Evolutionary conservation across 2,329 filamentous ascomycete genomes (phyloP).

Genomic region (Claviceps sp.): DNA sequence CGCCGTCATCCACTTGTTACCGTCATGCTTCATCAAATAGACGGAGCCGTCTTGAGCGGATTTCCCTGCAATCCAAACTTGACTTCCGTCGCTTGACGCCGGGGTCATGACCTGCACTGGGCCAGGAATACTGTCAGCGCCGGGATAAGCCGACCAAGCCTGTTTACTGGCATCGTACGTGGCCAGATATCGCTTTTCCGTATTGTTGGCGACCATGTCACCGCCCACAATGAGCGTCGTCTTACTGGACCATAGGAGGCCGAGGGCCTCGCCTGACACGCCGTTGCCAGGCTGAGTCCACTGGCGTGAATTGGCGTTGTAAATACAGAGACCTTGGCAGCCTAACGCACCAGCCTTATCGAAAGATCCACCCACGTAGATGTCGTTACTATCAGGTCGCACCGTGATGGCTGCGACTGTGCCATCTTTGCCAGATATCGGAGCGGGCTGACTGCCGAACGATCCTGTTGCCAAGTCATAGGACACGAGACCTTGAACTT

Average conservation of each 20-base stretch:
- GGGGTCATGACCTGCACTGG: conserved; percentile 64
- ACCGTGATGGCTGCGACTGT: conserved; percentile 65
- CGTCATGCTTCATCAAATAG: conserved; percentile 75
- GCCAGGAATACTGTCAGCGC: conserved; percentile 57
- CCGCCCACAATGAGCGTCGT: conserved; percentile 66
- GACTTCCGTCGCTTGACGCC: conserved; percentile 55
- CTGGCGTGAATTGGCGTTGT: conserved; percentile 53
- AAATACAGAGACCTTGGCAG: conserved; percentile 73
- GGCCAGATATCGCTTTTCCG: conserved; percentile 49
- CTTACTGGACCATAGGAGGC: conserved; percentile 63
- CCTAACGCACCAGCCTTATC: conserved; percentile 67
- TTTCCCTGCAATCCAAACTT: conserved; percentile 74
- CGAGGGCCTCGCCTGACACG: conserved; percentile 55
- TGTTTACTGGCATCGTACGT: conserved; percentile 57
- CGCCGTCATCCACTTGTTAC: conserved; percentile 54
- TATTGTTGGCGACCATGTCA: conserved; percentile 55
- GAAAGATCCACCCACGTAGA: conserved; percentile 83
- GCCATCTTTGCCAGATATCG: conserved; percentile 54
- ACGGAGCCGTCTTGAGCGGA: conserved; percentile 47
- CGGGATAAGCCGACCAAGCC: conserved; percentile 51
- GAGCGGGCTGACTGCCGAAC: conserved; percentile 60
- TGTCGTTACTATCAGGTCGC: conserved; percentile 54
- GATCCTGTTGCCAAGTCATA: conserved; percentile 59
- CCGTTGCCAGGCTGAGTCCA: conserved; percentile 71
- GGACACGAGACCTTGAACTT: conserved; percentile 60